Base-by-base conservation (phyloP, 208 protist species). In the Acanthamoeba lenticulata region DNA sequence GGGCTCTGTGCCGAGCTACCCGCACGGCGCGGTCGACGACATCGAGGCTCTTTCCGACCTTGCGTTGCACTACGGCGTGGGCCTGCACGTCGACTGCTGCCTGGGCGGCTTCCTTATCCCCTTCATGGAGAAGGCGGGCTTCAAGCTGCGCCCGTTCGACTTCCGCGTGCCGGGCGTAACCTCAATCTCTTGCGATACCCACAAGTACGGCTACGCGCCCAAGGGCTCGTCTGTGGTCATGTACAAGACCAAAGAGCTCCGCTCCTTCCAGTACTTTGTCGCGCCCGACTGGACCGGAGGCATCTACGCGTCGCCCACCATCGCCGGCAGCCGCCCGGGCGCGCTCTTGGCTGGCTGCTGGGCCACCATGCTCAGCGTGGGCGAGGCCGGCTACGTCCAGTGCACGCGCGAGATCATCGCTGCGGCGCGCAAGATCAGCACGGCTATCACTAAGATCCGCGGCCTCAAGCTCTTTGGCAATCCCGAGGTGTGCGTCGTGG, bases 171-270 rank as follows among this genome's bases (percentile, higher is more conserved):
- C 95, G 34, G 99, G 99, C 49, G 99, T 99, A 21, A 99, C 99
- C 7, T 99, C 98, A 17, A 99, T 99, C 60, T 99, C 99, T 15
- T 98, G 97, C 86, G 99, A 99, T 96, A 99, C 98, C 65, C 99
- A 99, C 98, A 99, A 99, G 97, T 99, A 99, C 97, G 99, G 99
- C 93, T 99, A 98, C 95, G 98, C 99, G 0, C 98, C 99, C 0
- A 99, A 99, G 95, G 99, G 99, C 11, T 98, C 98, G 38, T 99
- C 98, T 9, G 99, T 99, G 0, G 90, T 99, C 19, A 72, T 99
- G 60, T 99, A 99, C 95, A 85, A 96, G 32, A 92, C 36, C 34
- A 95, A 97, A 60, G 97, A 99, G 55, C 94, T 99, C 47, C 97
- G 98, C 67, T 97, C 97, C 42, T 97, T 98, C 92, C 98, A 99